Percentiles rank a stretch among this genome's conserved stretches.
phyloP scores from a whole-genome alignment of 2,329 filamentous ascomycete species.

The Colletotrichum melonis region DNA sequence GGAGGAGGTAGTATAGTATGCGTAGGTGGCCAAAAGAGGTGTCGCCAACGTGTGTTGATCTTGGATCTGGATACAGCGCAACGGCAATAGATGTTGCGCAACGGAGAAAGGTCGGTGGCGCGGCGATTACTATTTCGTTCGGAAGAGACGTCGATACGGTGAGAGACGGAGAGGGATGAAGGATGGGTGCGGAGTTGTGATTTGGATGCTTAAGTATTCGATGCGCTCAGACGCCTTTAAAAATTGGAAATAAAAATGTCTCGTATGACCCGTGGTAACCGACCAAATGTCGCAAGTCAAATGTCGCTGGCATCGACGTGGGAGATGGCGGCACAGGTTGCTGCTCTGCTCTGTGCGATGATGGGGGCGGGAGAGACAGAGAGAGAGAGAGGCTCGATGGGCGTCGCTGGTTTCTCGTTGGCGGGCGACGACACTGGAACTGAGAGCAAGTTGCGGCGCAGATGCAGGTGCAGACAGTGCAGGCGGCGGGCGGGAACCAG shows the following conservation, averaged over 20 bases:
- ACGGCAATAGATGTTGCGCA: slow-evolving; percentile 33
- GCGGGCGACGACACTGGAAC: slow-evolving; percentile 25
- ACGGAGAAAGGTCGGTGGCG: slow-evolving; percentile 13
- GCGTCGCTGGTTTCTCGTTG: slow-evolving; percentile 23
- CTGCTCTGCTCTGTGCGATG: slow-evolving; percentile 26
- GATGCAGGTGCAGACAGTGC: slow-evolving; percentile 11
- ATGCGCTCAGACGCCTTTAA: slow-evolving; percentile 46
- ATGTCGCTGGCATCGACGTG: slow-evolving; percentile 27
- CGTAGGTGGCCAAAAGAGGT: not conserved
- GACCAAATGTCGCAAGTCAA: slow-evolving; percentile 39
- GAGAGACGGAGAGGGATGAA: slow-evolving; percentile 38
- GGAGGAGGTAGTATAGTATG: not conserved
- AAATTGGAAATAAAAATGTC: slow-evolving; percentile 53
- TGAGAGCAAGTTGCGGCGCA: slow-evolving; percentile 24
- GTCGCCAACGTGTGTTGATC: not conserved
- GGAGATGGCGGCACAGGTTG: slow-evolving; percentile 14
- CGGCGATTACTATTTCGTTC: slow-evolving; percentile 17
- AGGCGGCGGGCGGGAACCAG: slow-evolving; percentile 16
- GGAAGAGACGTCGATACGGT: slow-evolving; percentile 39
- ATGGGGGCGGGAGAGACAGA: slow-evolving; percentile 26
- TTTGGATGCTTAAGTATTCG: slow-evolving; percentile 52
- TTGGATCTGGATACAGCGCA: not conserved
- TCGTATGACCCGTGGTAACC: slow-evolving; percentile 53
- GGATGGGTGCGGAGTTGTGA: slow-evolving; percentile 41
- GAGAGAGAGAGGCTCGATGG: slow-evolving; percentile 26